Evolutionary conservation across 2,329 filamentous ascomycete species (phyloP), one percentile per base, ranked within the genome.

Genomic region (Botrytis galanthina): DNA sequence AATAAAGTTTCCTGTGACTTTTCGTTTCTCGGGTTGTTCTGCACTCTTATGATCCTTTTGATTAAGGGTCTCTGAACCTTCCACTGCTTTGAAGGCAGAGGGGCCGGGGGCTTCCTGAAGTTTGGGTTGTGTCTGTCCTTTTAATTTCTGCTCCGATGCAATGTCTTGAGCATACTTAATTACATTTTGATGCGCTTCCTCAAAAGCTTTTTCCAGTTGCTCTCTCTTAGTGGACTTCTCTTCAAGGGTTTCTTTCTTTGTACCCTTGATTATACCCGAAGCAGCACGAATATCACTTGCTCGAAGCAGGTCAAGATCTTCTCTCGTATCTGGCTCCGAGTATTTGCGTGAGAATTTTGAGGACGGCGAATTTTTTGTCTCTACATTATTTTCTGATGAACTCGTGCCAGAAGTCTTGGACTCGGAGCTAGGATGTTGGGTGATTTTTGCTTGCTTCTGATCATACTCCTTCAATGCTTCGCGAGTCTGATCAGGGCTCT

Each of bases 1-100:
- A 14, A 81, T 80, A 74, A 84, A 87, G 75, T 85, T 86, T 6
- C 86, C 86, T 14, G 84, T 86, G 67, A 87, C 73, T 16, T 74
- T 78, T 22, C 63, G 71, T 51, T 54, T 39, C 35, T 54, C 32
- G 32, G 9, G 16, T 48, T 67, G 29, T 29, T 22, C 32, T 51
- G 9, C 29, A 46, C 37, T 9, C 26, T n/a, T 16, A 10, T 51
- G 46, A 26, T 54, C 32, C 26, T 29, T 54, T 54, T 68, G n/a
- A 3, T 39, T 16, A 22, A 42, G 26, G 14, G 64, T 18, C 16
- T 22, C 12, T 20, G 2, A 26, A 6, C 7, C 7, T 37, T 37
- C 26, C 2, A 16, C 46, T 8, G 6, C 4, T 20, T 22, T 62
- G 26, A 2, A 42, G 9, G 16, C 37, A 12, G 60, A 63, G 39